Base-by-base conservation (phyloP, 2,329 filamentous ascomycete species). In the Immersiporthe knoxdaviesiana region DNA sequence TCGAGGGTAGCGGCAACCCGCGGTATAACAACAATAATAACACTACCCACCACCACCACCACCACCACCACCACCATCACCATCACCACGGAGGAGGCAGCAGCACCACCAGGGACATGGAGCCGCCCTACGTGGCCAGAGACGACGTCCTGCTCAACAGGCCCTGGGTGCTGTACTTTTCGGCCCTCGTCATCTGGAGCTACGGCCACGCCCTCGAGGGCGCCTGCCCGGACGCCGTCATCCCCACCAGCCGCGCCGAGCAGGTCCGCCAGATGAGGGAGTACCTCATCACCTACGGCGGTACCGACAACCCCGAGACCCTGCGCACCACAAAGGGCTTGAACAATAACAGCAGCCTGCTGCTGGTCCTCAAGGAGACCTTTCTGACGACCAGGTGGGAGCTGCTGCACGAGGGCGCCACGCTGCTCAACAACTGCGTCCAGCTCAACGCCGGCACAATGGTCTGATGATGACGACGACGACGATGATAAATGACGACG, bases 131-230 rank as follows among this genome's bases (percentile, higher is more conserved):
- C 78, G 91, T 90, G 24, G 93, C 94, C 0, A 88, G 93, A 27
- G 92, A 97, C 74, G 96, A 99, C 75, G 92, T 94, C 66, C 85
- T 97, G 1, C 86, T 98, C 70, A 97, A 98, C 76, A 87, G 96
- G 21, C 93, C 95, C 0, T 99, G 96, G 95, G 94, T 97, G 14
- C 84, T 98, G 65, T 99, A 97, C 80, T 97, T 97, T 77, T 93
- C 96, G 0, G 90, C 91, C 0, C 85, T 99, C 18, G 93, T 97
- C 30, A 92, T 98, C 0, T 99, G 96, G 96, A 93, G 90, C 70
- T 99, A 98, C 75, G 95, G 94, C 2, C 97, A 90, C 77, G 94
- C 95, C 0, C 83, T 97, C 27, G 96, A 98, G 74, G 96, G 96
- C 0, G 87, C 93, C 0, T 88, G 92, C 68, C 82, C 85, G 8